Conservation (phyloP, 2,329 filamentous ascomycete species). For the Aspergillus tubingensis region DNA sequence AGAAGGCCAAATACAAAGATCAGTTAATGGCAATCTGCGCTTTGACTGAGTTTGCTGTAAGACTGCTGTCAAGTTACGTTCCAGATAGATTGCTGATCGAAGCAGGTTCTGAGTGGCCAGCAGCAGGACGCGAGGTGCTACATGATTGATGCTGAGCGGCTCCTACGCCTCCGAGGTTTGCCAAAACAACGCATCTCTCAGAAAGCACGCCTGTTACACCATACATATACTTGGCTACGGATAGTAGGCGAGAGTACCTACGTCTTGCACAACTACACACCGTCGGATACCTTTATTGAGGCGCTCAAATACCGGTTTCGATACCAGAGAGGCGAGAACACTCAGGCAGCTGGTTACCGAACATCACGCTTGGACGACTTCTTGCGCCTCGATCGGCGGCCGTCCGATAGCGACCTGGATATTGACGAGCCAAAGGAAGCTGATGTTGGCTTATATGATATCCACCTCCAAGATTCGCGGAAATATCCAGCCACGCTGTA, state of each 20-base stretch:
- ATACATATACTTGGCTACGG: conserved; percentile 42
- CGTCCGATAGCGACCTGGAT: conserved; percentile 42
- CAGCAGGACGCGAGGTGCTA: conserved; percentile 38
- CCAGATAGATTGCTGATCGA: conserved; percentile 4
- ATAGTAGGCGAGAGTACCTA: conserved; percentile 41
- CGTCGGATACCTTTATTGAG: conserved; percentile 25
- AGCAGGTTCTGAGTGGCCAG: conserved; percentile 30
- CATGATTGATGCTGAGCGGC: conserved; percentile 41
- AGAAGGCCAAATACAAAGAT: conserved; percentile 43
- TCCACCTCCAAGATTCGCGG: conserved; percentile 43
- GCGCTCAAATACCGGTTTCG: conserved; percentile 17
- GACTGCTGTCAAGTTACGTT: background rate
- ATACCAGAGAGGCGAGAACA: background rate
- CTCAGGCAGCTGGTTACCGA: conserved; percentile 16
- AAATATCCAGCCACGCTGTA: conserved; percentile 40
- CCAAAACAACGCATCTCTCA: conserved; percentile 39
- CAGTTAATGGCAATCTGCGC: conserved; percentile 40
- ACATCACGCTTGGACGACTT: conserved; percentile 43
- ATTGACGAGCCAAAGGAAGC: conserved; percentile 41
- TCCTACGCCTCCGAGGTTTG: conserved; percentile 40
- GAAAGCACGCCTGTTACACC: conserved; percentile 42
- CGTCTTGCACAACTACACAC: conserved; percentile 32
- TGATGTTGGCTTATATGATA: conserved; percentile 37
- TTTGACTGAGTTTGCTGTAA: conserved; percentile 37
- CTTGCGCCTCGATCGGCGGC: conserved; percentile 37